Percentiles rank a stretch among this genome's conserved stretches.
These are phyloP conservation scores for Pythium chondricola DNA, from an alignment of 352 stramenopile genomes.

Conservation along the genomic window DNA sequence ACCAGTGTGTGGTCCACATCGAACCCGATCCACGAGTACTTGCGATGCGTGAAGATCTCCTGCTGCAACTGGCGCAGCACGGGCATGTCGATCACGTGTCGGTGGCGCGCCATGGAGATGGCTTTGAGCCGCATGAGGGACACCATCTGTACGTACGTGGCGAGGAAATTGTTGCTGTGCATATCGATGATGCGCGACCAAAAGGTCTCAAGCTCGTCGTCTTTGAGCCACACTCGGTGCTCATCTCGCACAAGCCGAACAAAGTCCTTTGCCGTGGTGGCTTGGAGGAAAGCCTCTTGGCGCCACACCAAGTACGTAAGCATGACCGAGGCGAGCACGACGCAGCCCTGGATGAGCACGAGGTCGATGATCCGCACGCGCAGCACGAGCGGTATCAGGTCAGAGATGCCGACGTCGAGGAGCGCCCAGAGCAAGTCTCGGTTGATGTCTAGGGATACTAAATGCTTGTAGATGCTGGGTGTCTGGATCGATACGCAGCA, in stretches of 20 bases:
- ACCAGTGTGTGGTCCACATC: conserved; percentile 50
- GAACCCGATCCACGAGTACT: conserved; percentile 54
- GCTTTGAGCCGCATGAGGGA: conserved; percentile 33
- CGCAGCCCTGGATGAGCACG: conserved; percentile 34
- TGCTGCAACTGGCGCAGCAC: conserved; percentile 26
- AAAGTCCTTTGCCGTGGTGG: conserved; percentile 20
- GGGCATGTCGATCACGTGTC: conserved; percentile 16
- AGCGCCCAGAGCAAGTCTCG: conserved; percentile 32
- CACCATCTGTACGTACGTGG: conserved; percentile 24
- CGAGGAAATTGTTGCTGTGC: conserved; percentile 33
- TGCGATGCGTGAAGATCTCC: conserved; percentile 26
- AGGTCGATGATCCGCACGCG: conserved; percentile 42
- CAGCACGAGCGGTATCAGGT: conserved; percentile 28
- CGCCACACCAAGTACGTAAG: conserved; percentile 33
- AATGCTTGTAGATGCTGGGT: conserved; percentile 32
- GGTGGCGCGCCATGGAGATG: conserved; percentile 24
- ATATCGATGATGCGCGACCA: conserved; percentile 30
- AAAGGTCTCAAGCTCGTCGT: conserved; percentile 38
- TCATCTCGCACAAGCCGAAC: conserved; percentile 18
- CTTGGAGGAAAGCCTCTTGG: conserved; percentile 24
- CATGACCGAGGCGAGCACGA: conserved; percentile 34
- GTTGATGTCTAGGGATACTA: conserved; percentile 25
- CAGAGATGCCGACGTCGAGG: conserved; percentile 27
- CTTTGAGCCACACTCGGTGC: conserved; percentile 28
- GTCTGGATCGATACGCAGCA: conserved; percentile 3